Percentiles rank a stretch among this genome's conserved stretches.
Evolutionary conservation across 2,329 filamentous ascomycete species (phyloP).

Genomic region (Chaetothyriales sp.): DNA sequence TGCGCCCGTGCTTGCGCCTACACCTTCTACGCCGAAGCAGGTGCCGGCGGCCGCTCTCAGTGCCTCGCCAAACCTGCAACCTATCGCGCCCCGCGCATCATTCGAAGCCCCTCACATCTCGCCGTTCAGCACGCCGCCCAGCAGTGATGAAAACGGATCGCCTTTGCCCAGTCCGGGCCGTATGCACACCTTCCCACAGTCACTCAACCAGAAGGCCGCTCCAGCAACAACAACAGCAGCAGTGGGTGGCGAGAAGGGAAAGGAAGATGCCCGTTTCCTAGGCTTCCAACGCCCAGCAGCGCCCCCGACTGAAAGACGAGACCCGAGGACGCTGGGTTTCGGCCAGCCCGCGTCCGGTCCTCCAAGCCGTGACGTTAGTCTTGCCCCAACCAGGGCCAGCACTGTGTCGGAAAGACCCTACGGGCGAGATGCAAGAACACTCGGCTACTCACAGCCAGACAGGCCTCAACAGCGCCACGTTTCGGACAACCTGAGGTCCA

Average conservation of each 20-base stretch:
- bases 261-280: constrained; percentile 5
- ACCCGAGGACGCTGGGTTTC: constrained; percentile 10
- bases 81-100: constrained; percentile 22
- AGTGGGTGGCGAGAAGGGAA: not conserved
- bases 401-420: constrained; percentile 10
- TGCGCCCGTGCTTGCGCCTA: too few relatives aligned
- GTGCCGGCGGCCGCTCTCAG: not conserved
- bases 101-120: constrained; percentile 41
- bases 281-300: constrained; percentile 9
- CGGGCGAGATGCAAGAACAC: constrained; percentile 19
- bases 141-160: constrained; percentile 49
- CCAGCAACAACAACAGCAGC: not conserved
- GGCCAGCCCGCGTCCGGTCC: constrained; percentile 4
- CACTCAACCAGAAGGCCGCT: not conserved
- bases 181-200: not conserved
- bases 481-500: constrained; percentile 10
- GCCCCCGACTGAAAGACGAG: constrained; percentile 3
- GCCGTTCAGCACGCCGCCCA: constrained; percentile 75
- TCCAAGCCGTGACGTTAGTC: constrained; percentile 1
- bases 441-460: constrained; percentile 27
- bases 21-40: too few relatives aligned
- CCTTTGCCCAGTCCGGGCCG: constrained; percentile 13
- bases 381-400: constrained; percentile 9
- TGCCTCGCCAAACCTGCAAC: constrained; percentile 12
- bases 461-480: constrained; percentile 23